Base-by-base conservation (phyloP, 768 basidiomycete species). In the Jaapia argillacea region DNA sequence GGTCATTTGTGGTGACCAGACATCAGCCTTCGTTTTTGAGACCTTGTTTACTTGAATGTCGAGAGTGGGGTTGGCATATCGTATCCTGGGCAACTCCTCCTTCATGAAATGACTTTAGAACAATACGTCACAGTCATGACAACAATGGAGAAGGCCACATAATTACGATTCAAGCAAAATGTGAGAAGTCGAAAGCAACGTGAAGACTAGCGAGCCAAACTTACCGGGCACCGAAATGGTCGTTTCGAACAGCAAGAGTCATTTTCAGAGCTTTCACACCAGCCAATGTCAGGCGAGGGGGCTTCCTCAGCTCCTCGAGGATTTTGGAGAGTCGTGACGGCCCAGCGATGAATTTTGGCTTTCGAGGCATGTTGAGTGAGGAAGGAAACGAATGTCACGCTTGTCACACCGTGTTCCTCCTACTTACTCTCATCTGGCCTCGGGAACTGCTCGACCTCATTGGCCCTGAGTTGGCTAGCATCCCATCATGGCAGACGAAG, bases 191-290 rank as follows among this genome's bases (percentile, higher is more conserved):
- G n/a, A 20, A 14, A 25, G 39, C 22, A 42, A 45, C 16, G 25
- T 24, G 22, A 35, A 2, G 6, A 40, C 5, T 10, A 42, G 56
- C 10, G 14, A 14, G 24, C 18, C 13, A 16, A 21, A 48, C 75
- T 51, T 43, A 85, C 85, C 81, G 70, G 22, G 83, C 81, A 49
- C 82, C 83, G 55, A 79, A 83, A 57, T 86, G 81, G 58, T 83
- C 79, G 54, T 85, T 83, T 52, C 67, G 66, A 24, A 65, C 63
- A 2, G 81, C 81, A 36, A 72, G 67, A 0, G 74, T 73, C 24
- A 86, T 62, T 44, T 65, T 74, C 22, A 85, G 56, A 7, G 63
- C 61, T 45, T 71, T 74, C 26, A 84, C 64, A 6, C 63, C 66
- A 4, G 55, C 51, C 2, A 85, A 58, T 1, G 63, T 57, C 6